These are phyloP conservation scores for Linum tenue DNA, from an alignment of 345 rosid genomes.

Conservation along the genomic window DNA sequence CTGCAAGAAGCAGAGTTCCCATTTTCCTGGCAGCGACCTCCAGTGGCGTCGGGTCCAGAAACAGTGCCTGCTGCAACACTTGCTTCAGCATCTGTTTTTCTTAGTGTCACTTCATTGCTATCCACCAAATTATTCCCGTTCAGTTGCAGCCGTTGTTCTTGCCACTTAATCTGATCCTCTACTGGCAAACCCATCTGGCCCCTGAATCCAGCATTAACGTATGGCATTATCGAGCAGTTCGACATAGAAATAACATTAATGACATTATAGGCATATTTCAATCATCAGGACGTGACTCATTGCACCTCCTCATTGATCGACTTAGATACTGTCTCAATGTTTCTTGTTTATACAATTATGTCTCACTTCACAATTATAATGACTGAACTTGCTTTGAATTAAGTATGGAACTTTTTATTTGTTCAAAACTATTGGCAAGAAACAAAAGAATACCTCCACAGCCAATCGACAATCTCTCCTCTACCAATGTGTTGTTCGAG, in stretches of 20 bases:
- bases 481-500: slow-evolving; percentile 63
- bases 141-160: slow-evolving; percentile 44
- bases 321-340: background rate
- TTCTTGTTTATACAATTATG: background rate
- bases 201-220: slow-evolving; percentile 32
- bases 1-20: slow-evolving; percentile 42
- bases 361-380: background rate
- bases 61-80: slow-evolving; percentile 13
- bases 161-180: slow-evolving; percentile 60
- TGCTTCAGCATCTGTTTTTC: slow-evolving; percentile 16
- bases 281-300: background rate
- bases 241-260: background rate
- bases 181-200: slow-evolving; percentile 81
- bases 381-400: background rate
- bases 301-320: background rate
- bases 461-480: slow-evolving; percentile 66
- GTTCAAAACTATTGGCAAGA: background rate
- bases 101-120: slow-evolving; percentile 22
- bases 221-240: background rate
- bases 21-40: slow-evolving; percentile 51
- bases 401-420: background rate
- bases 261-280: background rate
- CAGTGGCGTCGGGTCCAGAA: slow-evolving; percentile 30
- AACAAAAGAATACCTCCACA: slow-evolving; percentile 58
- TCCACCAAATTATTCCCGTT: slow-evolving; percentile 28